phyloP scores from a whole-genome alignment of 345 rosid species.

The Syzygium grande region DNA sequence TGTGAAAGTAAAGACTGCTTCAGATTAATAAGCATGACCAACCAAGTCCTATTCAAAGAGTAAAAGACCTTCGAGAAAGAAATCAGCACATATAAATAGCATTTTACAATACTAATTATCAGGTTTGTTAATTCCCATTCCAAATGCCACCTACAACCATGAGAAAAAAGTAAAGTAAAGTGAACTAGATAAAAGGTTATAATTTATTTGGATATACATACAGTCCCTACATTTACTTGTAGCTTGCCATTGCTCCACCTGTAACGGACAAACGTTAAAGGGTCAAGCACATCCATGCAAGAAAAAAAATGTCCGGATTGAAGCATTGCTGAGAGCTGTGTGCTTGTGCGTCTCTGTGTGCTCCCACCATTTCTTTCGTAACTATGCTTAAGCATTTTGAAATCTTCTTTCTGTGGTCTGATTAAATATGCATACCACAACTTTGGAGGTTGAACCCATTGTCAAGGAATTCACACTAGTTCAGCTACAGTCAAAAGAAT shows the following conservation, averaged over 20 bases:
- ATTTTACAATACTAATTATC: constrained; percentile 53
- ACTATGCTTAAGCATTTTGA: not conserved
- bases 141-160: constrained; percentile 82
- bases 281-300: not conserved
- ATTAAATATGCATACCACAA: not conserved
- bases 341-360: not conserved
- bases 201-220: constrained; percentile 24
- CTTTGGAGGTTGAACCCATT: not conserved
- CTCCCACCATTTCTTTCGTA: not conserved
- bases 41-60: not conserved
- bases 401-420: not conserved
- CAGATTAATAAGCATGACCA: not conserved
- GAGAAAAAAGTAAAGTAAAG: not conserved
- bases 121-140: constrained; percentile 99
- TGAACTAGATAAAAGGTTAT: not conserved
- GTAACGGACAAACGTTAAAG: constrained; percentile 4
- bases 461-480: not conserved
- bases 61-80: not conserved
- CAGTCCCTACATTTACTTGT: constrained; percentile 98
- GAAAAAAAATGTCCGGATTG: not conserved
- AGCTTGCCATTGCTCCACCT: constrained; percentile 95
- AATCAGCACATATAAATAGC: not conserved
- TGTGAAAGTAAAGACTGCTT: not conserved
- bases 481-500: not conserved
- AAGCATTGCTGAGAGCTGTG: not conserved